Conservation (phyloP, 164 flowering plant species). For the Brasenia schreberi region DNA sequence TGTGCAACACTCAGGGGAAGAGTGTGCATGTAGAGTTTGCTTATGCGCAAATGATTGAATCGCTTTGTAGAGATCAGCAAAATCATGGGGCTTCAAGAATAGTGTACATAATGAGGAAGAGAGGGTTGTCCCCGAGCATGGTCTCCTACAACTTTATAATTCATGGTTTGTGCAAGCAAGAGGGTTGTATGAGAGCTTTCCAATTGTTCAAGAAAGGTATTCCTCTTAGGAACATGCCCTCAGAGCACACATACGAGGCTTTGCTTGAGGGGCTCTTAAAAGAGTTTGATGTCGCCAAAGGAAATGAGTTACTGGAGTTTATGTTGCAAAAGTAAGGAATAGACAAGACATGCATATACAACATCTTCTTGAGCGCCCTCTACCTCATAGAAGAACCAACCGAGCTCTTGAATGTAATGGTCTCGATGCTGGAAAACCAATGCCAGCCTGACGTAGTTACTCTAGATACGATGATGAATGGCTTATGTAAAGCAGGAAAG, state of each 20-base stretch:
- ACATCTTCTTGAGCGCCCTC: constrained; percentile 73
- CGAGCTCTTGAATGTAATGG: constrained; percentile 71
- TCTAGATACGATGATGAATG: constrained; percentile 68
- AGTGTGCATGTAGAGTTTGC: constrained; percentile 48
- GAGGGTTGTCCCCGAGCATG: constrained; percentile 44
- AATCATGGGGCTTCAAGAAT: constrained; percentile 86
- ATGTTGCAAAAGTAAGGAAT: constrained; percentile 41
- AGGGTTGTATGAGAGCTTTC: constrained; percentile 79
- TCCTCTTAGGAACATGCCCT: constrained; percentile 47
- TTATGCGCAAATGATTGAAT: constrained; percentile 73
- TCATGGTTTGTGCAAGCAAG: constrained; percentile 67
- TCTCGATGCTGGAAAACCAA: constrained; percentile 57
- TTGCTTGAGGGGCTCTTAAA: constrained; percentile 61
- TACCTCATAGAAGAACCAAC: constrained; percentile 46
- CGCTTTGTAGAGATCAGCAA: constrained; percentile 55
- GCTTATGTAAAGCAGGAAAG: constrained; percentile 66
- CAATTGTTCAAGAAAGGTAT: constrained; percentile 71
- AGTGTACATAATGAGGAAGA: constrained; percentile 74
- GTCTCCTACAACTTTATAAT: constrained; percentile 61
- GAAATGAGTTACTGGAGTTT: constrained; percentile 37
- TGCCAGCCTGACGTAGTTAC: constrained; percentile 72
- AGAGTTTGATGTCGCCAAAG: constrained; percentile 44
- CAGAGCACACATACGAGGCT: constrained; percentile 55
- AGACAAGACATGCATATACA: constrained; percentile 54
- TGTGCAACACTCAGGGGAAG: constrained; percentile 61